Evolutionary conservation across 176 grass and related monocot species (phyloP).

Genomic region (Hsuehochloa calcarea): DNA sequence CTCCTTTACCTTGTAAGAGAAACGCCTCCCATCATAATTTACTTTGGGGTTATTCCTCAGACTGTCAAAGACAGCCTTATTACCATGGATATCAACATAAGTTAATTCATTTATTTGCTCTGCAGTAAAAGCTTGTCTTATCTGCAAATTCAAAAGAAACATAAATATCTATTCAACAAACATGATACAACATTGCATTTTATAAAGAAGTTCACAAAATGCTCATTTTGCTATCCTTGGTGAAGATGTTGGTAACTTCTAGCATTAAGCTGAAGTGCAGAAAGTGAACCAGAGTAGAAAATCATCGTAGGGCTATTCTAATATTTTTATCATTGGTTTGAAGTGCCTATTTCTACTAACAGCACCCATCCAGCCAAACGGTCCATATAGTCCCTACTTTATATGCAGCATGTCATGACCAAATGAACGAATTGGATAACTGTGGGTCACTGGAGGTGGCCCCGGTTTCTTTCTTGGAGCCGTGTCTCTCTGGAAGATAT

Average conservation of each 20-base stretch:
- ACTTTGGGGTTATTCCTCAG: conserved; percentile 90
- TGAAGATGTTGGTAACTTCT: conserved; percentile 6
- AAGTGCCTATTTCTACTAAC: neutral
- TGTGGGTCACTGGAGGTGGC: no score
- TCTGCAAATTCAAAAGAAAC: conserved; percentile 53
- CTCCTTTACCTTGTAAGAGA: conserved; percentile 87
- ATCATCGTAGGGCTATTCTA: neutral
- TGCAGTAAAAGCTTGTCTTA: conserved; percentile 66
- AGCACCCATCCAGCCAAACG: neutral
- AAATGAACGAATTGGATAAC: no score
- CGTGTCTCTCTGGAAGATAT: no score
- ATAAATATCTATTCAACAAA: neutral
- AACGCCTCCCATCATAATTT: conserved; percentile 68
- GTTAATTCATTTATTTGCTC: conserved; percentile 85
- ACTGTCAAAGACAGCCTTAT: conserved; percentile 74
- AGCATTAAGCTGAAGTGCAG: neutral
- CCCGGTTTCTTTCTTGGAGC: no score
- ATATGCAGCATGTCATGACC: neutral
- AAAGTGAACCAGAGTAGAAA: neutral
- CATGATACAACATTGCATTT: neutral
- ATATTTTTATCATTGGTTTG: neutral
- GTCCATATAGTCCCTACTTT: neutral
- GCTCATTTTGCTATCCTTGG: neutral
- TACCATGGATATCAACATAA: conserved; percentile 85
- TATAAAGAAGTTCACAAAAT: neutral